Conservation (phyloP, 495 filamentous ascomycete species). For the Podospora australis region DNA sequence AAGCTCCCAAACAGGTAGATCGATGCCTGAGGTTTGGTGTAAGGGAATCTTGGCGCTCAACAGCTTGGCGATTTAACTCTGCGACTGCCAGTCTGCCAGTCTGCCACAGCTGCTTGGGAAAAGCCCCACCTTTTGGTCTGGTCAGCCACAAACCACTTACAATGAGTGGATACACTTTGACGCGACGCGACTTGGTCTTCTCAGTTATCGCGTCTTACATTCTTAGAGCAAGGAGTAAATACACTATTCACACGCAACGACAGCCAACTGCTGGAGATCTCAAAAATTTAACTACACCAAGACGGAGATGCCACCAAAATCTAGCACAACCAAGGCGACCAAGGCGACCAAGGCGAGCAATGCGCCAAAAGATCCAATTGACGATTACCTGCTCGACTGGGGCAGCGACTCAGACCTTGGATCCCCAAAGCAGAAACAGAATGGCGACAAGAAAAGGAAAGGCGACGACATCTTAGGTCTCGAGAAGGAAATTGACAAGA, state of each 20-base stretch:
- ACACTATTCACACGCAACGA: too few relatives aligned
- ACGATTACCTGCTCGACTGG: neutral
- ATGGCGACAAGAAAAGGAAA: conserved; percentile 28
- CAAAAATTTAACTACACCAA: too few relatives aligned
- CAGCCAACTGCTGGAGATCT: too few relatives aligned
- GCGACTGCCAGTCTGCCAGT: too few relatives aligned
- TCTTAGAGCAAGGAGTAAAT: too few relatives aligned
- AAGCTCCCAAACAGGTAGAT: neutral
- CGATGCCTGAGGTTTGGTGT: neutral
- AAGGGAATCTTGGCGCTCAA: neutral
- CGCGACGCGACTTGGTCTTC: too few relatives aligned
- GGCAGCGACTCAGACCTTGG: conserved; percentile 24
- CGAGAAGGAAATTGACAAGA: conserved; percentile 78
- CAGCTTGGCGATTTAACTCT: too few relatives aligned
- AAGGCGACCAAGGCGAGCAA: neutral
- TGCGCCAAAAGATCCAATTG: too few relatives aligned
- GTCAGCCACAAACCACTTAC: conserved; percentile 9
- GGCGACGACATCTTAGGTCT: conserved; percentile 54
- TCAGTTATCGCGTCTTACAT: too few relatives aligned
- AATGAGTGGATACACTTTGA: too few relatives aligned
- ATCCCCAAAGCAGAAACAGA: conserved; percentile 19
- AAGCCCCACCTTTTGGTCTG: too few relatives aligned
- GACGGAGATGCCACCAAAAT: neutral
- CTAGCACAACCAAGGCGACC: neutral
- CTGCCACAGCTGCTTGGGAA: too few relatives aligned